Evolutionary conservation across 2,329 filamentous ascomycete species (phyloP), one percentile per base, ranked within the genome.

Genomic region (Pseudocercospora vitis): DNA sequence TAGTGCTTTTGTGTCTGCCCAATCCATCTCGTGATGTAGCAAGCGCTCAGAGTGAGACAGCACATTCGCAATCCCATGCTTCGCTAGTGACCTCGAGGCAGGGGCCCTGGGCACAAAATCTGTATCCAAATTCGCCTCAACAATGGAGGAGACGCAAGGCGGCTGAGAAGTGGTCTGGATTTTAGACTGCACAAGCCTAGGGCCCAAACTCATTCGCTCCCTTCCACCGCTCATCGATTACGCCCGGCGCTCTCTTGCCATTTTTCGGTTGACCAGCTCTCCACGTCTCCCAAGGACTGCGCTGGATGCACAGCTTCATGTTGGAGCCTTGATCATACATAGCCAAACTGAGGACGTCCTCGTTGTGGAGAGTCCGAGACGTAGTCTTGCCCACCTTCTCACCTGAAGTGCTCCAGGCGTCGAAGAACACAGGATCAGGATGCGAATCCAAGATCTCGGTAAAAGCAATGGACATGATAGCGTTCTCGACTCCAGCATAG

Each of bases 401-500:
- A 18, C 16, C 33, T 19, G 33, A 16, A 11, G 31, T 14, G 2
- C 29, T 44, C 40, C 52, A 55, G 6, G 56, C 49, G 16, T 52
- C 42, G 45, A 65, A 59, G 70, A 70, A 55, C 2, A 70, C 57
- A 0, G 75, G 66, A 60, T 80, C 77, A 0, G 77, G 75, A 46
- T 74, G 63, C 4, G 35, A 28, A 53, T 80, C 76, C 0, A 71
- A 62, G 8, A 75, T 65, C 9, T 68, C 70, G 4, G 73, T 70
- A 56, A 80, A 73, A 2, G 73, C 72, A 3, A 80, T 62, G 52
- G 71, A 69, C 14, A 78, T 61, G 2, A 79, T 66, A 1, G 64
- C 64, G 39, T 73, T 74, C 62, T 79, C 76, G 3, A 79, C 65
- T 2, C 78, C 78, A 3, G 75, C 76, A 52, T 76, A 80, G 8